These are phyloP conservation scores for Colletotrichum magnum DNA, from an alignment of 2,329 filamentous ascomycete genomes.

Conservation along the genomic window DNA sequence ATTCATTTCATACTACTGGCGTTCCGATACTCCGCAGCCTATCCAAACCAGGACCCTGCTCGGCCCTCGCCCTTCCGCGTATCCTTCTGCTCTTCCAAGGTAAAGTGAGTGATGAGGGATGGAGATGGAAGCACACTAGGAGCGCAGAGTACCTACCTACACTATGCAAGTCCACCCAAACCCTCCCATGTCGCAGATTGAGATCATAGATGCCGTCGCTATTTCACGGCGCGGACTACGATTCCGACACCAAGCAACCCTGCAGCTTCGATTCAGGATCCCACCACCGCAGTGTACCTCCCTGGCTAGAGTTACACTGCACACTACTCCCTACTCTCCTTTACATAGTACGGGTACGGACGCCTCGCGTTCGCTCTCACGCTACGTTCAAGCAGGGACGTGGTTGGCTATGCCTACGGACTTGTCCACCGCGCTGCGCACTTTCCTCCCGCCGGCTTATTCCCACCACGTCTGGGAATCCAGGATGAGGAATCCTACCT, in stretches of 20 bases:
- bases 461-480: constrained; percentile 1
- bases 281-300: not conserved
- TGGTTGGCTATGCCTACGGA: too few species aligned
- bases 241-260: constrained; percentile 15
- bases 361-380: constrained; percentile 9
- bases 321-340: too few species aligned
- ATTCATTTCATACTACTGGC: too few species aligned
- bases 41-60: too few species aligned
- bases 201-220: not conserved
- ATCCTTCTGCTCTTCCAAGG: not conserved
- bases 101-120: too few species aligned
- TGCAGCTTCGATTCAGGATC: not conserved
- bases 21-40: too few species aligned
- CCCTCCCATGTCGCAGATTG: constrained; percentile 13
- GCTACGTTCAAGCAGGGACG: too few species aligned
- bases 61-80: not conserved
- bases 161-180: not conserved
- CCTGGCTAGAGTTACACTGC: too few species aligned
- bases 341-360: not conserved
- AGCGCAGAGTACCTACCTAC: not conserved
- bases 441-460: constrained; percentile 12
- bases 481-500: not conserved
- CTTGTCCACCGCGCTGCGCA: too few species aligned
- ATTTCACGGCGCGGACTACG: constrained; percentile 4
- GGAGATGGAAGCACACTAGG: not conserved